These are phyloP conservation scores for Pichia exigua DNA, from an alignment of 805 yeast genomes.

Conservation along the genomic window DNA sequence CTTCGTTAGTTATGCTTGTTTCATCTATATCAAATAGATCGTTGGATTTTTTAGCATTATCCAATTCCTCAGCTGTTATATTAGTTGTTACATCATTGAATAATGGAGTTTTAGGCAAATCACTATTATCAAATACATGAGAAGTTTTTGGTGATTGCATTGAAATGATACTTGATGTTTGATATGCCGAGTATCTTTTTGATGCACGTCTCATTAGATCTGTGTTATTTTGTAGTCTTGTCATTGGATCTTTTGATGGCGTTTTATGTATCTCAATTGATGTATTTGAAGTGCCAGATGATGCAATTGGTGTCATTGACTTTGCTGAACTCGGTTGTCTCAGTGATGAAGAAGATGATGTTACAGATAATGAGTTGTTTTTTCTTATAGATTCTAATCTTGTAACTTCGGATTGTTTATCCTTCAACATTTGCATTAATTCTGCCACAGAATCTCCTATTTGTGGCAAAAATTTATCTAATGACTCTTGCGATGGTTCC, in stretches of 20 bases:
- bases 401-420: conserved; percentile 50
- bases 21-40: background rate
- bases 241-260: conserved; percentile 47
- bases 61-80: conserved; percentile 6
- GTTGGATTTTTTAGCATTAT: conserved; percentile 2
- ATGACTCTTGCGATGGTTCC: conserved; percentile 72
- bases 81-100: background rate
- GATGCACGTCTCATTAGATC: conserved; percentile 89
- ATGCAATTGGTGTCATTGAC: background rate
- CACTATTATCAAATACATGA: conserved; percentile 1
- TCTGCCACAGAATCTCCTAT: conserved; percentile 82
- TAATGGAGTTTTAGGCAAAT: conserved; percentile 19
- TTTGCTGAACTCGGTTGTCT: background rate
- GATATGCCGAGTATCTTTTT: conserved; percentile 88
- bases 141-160: conserved; percentile 16
- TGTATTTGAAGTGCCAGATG: background rate
- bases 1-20: background rate
- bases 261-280: background rate
- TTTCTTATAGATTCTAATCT: conserved; percentile 11
- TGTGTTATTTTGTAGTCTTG: conserved; percentile 73
- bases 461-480: conserved; percentile 74
- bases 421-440: conserved; percentile 68
- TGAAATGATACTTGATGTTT: conserved; percentile 31
- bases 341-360: background rate
- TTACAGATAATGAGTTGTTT: background rate